These are phyloP conservation scores for Zea luxurians DNA, from an alignment of 176 grass and related monocot species.

Conservation along the genomic window DNA sequence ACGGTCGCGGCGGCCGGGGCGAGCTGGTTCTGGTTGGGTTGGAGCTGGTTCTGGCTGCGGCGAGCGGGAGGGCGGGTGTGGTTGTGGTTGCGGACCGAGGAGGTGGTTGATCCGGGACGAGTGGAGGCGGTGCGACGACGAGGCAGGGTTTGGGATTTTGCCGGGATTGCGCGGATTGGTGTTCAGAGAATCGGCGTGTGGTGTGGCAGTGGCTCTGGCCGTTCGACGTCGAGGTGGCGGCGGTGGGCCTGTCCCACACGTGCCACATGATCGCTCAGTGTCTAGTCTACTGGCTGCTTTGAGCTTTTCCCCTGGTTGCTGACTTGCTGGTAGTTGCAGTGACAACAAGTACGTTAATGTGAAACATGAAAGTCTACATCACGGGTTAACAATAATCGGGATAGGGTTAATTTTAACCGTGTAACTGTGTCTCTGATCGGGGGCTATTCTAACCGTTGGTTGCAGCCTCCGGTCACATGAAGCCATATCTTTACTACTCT, in stretches of 20 bases:
- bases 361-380: too few relatives aligned
- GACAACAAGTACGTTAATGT: too few relatives aligned
- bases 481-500: too few relatives aligned
- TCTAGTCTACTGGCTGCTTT: too few relatives aligned
- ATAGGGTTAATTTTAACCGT: too few relatives aligned
- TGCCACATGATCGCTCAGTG: constrained; percentile 15
- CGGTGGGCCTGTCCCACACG: constrained; percentile 17
- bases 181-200: constrained; percentile 29
- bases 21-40: neutral
- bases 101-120: constrained; percentile 39
- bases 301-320: too few relatives aligned
- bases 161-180: constrained; percentile 43
- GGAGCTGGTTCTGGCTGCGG: neutral
- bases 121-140: constrained; percentile 47
- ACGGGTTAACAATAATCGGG: too few relatives aligned
- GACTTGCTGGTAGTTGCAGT: too few relatives aligned
- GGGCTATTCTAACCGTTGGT: too few relatives aligned
- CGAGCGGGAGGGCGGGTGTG: neutral
- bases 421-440: too few relatives aligned
- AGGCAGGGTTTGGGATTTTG: constrained; percentile 27
- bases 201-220: constrained; percentile 36
- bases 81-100: neutral
- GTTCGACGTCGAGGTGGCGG: constrained; percentile 11
- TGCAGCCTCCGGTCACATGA: too few relatives aligned
- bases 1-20: constrained; percentile 9